Conservation (phyloP, 2,329 filamentous ascomycete species). For the Aureobasidium leucospermi region DNA sequence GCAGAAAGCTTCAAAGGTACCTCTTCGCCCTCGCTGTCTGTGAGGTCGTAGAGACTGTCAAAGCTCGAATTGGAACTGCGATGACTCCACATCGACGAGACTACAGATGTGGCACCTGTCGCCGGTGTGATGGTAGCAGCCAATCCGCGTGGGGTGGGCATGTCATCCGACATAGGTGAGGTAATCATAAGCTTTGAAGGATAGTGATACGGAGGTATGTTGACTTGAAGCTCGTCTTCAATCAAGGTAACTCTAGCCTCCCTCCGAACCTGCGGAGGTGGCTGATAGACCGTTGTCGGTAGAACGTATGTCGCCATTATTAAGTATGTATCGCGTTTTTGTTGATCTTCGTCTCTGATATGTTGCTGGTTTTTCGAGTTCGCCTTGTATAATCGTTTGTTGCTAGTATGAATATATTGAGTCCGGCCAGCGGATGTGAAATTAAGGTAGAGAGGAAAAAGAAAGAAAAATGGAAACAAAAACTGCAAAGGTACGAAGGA, state of each 20-base stretch:
- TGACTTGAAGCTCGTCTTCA: conserved; percentile 43
- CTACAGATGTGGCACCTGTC: conserved; percentile 37
- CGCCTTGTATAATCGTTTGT: neutral
- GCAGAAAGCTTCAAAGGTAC: conserved; percentile 46
- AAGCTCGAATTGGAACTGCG: conserved; percentile 65
- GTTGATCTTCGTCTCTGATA: neutral
- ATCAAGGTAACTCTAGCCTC: conserved; percentile 58
- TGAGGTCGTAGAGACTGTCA: conserved; percentile 81
- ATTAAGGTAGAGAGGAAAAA: conserved; percentile 18
- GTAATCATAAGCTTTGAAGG: conserved; percentile 28
- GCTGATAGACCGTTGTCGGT: conserved; percentile 44
- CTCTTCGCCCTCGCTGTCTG: conserved; percentile 59
- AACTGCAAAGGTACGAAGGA: conserved; percentile 17
- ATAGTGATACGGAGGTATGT: conserved; percentile 26
- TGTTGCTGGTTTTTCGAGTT: conserved; percentile 2
- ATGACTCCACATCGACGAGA: conserved; percentile 48
- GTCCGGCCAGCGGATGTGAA: conserved; percentile 39
- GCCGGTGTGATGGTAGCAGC: conserved; percentile 41
- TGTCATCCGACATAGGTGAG: conserved; percentile 49
- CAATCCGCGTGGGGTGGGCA: conserved; percentile 57
- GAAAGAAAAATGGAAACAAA: conserved; percentile 22
- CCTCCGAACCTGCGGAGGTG: conserved; percentile 52
- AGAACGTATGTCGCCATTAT: conserved; percentile 43
- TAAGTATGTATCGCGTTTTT: conserved; percentile 10
- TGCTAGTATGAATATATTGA: conserved; percentile 16